phyloP scores from a whole-genome alignment of 1,139 yeast species.

The Blastobotrys buckinghamii region DNA sequence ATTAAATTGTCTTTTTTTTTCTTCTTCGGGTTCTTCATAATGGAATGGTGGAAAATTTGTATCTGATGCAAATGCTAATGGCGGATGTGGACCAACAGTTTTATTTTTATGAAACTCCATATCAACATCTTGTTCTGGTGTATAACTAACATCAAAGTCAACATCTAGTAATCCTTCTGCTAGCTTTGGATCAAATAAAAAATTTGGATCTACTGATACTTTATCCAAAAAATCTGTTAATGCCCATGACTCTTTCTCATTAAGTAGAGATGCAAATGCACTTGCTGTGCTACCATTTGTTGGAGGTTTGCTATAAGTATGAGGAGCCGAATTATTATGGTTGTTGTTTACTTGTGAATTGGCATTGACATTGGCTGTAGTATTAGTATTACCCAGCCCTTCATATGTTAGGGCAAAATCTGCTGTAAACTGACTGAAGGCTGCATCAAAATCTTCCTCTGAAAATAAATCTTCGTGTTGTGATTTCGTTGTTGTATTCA shows the following conservation, averaged over 20 bases:
- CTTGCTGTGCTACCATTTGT: conserved; percentile 8
- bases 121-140: conserved; percentile 1
- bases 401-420: conserved; percentile 6
- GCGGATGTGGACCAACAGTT: conserved; percentile 13
- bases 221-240: conserved; percentile 35
- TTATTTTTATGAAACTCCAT: neutral
- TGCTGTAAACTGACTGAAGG: conserved; percentile 11
- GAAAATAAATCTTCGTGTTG: conserved; percentile 6
- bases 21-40: conserved; percentile 5
- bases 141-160: conserved; percentile 26
- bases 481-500: conserved; percentile 1
- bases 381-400: neutral
- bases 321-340: neutral
- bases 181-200: conserved; percentile 31
- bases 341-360: neutral
- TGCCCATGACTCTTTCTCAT: conserved; percentile 34
- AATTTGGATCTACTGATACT: conserved; percentile 34
- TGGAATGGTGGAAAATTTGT: conserved; percentile 17
- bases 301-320: neutral
- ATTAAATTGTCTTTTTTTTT: neutral
- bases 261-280: conserved; percentile 27
- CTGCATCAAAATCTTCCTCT: conserved; percentile 14
- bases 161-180: conserved; percentile 22
- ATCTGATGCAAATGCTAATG: conserved; percentile 14
- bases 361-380: neutral